Evolutionary conservation across 2,329 filamentous ascomycete species (phyloP).

Genomic region (Thielaviopsis musarum): DNA sequence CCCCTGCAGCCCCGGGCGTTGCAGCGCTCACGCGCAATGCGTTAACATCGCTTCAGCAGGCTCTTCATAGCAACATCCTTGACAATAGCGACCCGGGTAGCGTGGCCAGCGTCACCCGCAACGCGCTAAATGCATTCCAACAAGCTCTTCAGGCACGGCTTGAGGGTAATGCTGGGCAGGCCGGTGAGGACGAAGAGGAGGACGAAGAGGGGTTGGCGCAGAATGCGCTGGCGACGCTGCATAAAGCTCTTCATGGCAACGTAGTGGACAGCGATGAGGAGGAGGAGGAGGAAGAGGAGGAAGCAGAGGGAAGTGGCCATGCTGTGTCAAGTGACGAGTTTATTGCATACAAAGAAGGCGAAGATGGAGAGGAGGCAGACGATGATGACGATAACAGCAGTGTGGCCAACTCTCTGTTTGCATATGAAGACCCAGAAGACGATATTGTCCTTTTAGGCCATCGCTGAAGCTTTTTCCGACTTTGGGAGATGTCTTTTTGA

Average conservation of each 20-base stretch:
- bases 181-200: conserved; percentile 18
- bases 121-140: conserved; percentile 7
- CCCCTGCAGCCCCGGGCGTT: conserved; percentile 20
- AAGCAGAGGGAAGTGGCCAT: background rate
- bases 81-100: conserved; percentile 7
- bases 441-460: conserved; percentile 35
- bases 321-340: background rate
- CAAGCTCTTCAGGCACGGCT: conserved; percentile 8
- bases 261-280: conserved; percentile 22
- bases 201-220: conserved; percentile 6
- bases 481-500: background rate
- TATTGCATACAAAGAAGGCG: conserved; percentile 13
- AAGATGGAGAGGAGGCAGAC: conserved; percentile 23
- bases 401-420: conserved; percentile 19
- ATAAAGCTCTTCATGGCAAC: conserved; percentile 16
- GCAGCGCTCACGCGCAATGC: conserved; percentile 9
- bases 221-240: conserved; percentile 7
- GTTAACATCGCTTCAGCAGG: conserved; percentile 6
- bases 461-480: conserved; percentile 19
- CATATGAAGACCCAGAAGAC: conserved; percentile 32
- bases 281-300: background rate
- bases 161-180: conserved; percentile 31
- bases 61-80: conserved; percentile 9
- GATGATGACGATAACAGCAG: conserved; percentile 29
- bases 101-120: conserved; percentile 9